These are phyloP conservation scores for Ziziphus jujuba DNA, from an alignment of 306 rosid species.

Conservation along the genomic window DNA sequence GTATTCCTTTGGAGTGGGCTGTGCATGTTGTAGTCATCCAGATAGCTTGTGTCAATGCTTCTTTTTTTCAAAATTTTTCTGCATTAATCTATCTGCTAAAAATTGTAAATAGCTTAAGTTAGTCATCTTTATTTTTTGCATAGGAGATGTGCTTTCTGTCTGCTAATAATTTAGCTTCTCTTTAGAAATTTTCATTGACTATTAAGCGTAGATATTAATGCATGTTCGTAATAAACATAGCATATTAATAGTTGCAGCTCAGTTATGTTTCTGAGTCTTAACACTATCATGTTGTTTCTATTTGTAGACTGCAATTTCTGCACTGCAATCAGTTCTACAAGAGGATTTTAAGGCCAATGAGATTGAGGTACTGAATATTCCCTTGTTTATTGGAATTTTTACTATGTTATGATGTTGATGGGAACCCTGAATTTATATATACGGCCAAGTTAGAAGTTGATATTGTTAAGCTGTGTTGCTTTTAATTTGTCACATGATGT, in stretches of 20 bases:
- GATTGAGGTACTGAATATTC: slow-evolving; percentile 70
- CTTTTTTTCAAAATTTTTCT: background rate
- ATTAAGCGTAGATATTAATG: background rate
- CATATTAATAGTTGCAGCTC: background rate
- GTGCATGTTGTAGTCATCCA: background rate
- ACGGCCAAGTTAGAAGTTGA: background rate
- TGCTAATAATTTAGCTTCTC: too few species aligned
- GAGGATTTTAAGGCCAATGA: slow-evolving; percentile 98
- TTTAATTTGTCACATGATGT: background rate
- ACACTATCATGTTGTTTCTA: slow-evolving; percentile 1
- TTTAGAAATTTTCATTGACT: too few species aligned
- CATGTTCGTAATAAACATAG: background rate
- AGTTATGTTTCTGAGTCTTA: background rate
- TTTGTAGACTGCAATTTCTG: slow-evolving; percentile 91
- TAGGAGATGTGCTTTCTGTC: too few species aligned
- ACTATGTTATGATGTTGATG: background rate
- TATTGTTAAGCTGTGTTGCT: background rate
- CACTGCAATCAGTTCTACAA: slow-evolving; percentile 97
- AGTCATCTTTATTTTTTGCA: too few species aligned
- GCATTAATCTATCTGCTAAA: background rate
- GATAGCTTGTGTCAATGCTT: background rate
- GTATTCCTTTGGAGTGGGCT: background rate
- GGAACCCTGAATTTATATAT: background rate
- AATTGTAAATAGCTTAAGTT: background rate
- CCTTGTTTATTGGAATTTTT: background rate